Percentiles rank a stretch among this genome's conserved stretches.
These are phyloP conservation scores for Beauveria sp. DNA, from an alignment of 2,329 filamentous ascomycete species.

Conservation along the genomic window DNA sequence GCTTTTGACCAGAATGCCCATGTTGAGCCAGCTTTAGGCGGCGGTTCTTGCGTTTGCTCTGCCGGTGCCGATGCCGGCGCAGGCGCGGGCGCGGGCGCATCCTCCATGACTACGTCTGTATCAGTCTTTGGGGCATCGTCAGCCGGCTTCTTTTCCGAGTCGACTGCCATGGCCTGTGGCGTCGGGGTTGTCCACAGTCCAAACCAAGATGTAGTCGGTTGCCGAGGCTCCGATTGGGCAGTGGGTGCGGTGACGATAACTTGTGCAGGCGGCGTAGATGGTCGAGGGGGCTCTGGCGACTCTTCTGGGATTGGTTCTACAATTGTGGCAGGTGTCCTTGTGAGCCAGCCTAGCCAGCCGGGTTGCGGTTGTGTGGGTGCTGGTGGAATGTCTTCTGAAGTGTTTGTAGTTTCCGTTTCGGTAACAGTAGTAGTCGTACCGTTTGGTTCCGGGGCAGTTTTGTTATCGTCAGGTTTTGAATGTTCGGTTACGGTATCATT, in stretches of 20 bases:
- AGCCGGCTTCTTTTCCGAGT: conserved; percentile 13
- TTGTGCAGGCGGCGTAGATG: conserved; percentile 19
- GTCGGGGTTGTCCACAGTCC: conserved; percentile 28
- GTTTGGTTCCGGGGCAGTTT: background rate
- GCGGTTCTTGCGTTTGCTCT: conserved; percentile 24
- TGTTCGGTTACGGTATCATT: background rate
- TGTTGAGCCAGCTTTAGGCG: conserved; percentile 52
- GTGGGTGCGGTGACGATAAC: conserved; percentile 6
- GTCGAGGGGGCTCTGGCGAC: conserved; percentile 11
- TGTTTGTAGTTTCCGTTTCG: background rate
- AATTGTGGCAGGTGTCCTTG: conserved; percentile 21
- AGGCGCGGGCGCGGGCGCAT: conserved; percentile 24
- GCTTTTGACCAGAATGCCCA: conserved; percentile 79
- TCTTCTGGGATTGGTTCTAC: conserved; percentile 1
- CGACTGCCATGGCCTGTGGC: conserved; percentile 12
- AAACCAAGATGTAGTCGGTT: conserved; percentile 29
- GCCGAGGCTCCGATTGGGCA: conserved; percentile 14
- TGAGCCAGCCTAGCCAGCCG: conserved; percentile 51
- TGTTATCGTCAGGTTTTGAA: background rate
- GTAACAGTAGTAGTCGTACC: background rate
- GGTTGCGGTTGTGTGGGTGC: conserved; percentile 16
- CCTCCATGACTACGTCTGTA: conserved; percentile 36
- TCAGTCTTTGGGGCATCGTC: conserved; percentile 19
- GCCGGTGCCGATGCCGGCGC: conserved; percentile 12
- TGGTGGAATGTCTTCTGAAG: background rate